A percentile compares a stretch with the other conserved stretches of the same genome.
Evolutionary conservation across 1,284 basidiomycete genomes (phyloP).

Genomic region (Leccinum griseonigrum): DNA sequence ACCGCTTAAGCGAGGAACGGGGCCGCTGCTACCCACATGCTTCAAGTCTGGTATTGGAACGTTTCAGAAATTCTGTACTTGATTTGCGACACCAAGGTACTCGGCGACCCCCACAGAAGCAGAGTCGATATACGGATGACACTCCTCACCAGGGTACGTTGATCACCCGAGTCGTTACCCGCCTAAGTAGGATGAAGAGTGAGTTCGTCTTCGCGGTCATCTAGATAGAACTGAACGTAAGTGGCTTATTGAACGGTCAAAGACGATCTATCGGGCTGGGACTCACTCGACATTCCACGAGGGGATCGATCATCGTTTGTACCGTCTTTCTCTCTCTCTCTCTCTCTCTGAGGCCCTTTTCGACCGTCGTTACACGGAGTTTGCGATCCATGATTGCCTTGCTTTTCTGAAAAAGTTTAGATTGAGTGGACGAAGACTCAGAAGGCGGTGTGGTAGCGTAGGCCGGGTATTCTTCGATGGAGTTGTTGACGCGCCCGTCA

Average conservation of each 20-base stretch:
- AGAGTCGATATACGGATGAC: not conserved
- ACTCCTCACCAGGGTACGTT: conserved; percentile 77
- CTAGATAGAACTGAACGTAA: conserved; percentile 80
- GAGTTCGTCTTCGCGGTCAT: conserved; percentile 90
- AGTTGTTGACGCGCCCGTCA: conserved; percentile 65
- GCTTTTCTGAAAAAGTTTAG: conserved; percentile 49
- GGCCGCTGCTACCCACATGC: conserved; percentile 59
- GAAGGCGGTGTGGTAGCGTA: conserved; percentile 28
- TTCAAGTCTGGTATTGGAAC: conserved; percentile 93
- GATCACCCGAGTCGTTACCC: conserved; percentile 92
- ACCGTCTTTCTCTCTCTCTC: conserved; percentile 49
- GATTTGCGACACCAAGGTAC: conserved; percentile 89
- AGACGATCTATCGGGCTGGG: conserved; percentile 2
- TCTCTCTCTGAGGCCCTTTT: conserved; percentile 78
- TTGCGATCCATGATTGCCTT: conserved; percentile 80
- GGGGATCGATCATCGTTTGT: conserved; percentile 83
- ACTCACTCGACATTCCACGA: conserved; percentile 82
- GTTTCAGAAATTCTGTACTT: conserved; percentile 89
- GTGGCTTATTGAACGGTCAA: not conserved
- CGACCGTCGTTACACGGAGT: conserved; percentile 88
- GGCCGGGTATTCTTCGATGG: conserved; percentile 53
- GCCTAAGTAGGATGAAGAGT: conserved; percentile 94
- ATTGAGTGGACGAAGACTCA: conserved; percentile 28
- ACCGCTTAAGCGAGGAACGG: not conserved
- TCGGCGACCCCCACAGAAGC: conserved; percentile 67